phyloP scores from a whole-genome alignment of 495 filamentous ascomycete species.

The Daldinia vernicosa region DNA sequence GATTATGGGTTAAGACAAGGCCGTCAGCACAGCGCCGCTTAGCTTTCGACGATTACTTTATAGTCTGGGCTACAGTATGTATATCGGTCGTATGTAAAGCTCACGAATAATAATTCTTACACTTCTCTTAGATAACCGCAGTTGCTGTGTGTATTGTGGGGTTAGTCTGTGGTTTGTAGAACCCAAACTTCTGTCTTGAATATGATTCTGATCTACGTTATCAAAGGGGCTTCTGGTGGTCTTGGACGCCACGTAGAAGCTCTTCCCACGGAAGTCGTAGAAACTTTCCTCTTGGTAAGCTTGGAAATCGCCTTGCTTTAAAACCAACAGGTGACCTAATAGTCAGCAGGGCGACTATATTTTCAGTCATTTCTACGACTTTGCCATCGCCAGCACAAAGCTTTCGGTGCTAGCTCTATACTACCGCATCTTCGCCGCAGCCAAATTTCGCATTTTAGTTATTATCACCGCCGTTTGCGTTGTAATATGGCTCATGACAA shows the following conservation, averaged over 20 bases:
- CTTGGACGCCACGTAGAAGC: constrained; percentile 44
- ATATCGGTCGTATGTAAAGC: neutral
- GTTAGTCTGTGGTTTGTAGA: constrained; percentile 37
- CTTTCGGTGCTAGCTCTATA: constrained; percentile 46
- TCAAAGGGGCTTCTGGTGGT: constrained; percentile 34
- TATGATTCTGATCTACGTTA: constrained; percentile 4
- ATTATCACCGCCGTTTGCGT: constrained; percentile 30
- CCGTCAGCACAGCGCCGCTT: constrained; percentile 24
- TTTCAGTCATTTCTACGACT: constrained; percentile 46
- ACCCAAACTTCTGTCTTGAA: neutral
- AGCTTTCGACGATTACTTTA: constrained; percentile 44
- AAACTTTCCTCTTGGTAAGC: constrained; percentile 35
- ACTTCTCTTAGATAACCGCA: constrained; percentile 29
- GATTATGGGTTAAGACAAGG: constrained; percentile 37
- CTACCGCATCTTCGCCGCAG: constrained; percentile 40
- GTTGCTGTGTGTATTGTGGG: constrained; percentile 42
- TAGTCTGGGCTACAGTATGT: constrained; percentile 44
- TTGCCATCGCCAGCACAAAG: constrained; percentile 45
- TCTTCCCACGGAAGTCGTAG: constrained; percentile 10
- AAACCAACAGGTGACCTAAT: neutral
- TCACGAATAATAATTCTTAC: neutral
- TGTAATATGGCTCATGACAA: constrained; percentile 39
- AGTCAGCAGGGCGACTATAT: constrained; percentile 41
- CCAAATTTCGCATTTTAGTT: constrained; percentile 26
- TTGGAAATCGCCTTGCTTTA: neutral